Evolutionary conservation across 2,329 filamentous ascomycete species (phyloP).

Genomic region (Penicillium sp.): DNA sequence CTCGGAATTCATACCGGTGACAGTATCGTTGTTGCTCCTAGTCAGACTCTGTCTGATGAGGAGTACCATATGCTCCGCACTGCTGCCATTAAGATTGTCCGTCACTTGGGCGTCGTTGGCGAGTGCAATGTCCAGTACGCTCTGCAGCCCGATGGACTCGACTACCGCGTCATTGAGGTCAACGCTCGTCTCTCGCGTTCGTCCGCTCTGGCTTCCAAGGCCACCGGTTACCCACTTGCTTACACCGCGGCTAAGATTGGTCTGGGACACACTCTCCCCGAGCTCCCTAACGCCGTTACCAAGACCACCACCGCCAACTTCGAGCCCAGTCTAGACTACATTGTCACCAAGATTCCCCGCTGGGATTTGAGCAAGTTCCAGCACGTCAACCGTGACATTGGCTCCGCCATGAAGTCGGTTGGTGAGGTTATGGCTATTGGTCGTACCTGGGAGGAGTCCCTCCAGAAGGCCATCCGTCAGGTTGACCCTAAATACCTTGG

Average conservation of each 20-base stretch:
- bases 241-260: constrained; percentile 98
- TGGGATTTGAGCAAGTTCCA: constrained; percentile 99
- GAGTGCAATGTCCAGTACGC: constrained; percentile 99
- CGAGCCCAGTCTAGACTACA: constrained; percentile 92
- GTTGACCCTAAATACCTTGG: constrained; percentile 87
- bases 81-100: constrained; percentile 94
- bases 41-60: constrained; percentile 93
- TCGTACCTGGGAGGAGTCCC: constrained; percentile 94
- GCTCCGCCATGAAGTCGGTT: constrained; percentile 97
- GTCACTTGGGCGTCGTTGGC: constrained; percentile 90
- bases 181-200: constrained; percentile 97
- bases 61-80: constrained; percentile 99
- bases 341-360: constrained; percentile 95
- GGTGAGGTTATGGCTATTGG: constrained; percentile 99
- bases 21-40: constrained; percentile 94
- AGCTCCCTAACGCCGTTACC: constrained; percentile 93
- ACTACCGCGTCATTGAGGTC: constrained; percentile 98
- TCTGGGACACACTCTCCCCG: constrained; percentile 85
- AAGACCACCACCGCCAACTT: constrained; percentile 99
- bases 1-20: constrained; percentile 96
- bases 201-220: constrained; percentile 92
- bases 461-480: constrained; percentile 96
- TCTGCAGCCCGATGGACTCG: constrained; percentile 87
- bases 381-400: constrained; percentile 94
- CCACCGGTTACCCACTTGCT: constrained; percentile 90